Percentiles rank a stretch among this genome's conserved stretches.
These are phyloP conservation scores for Lactarius sp. DNA, from an alignment of 768 basidiomycete genomes.

Conservation along the genomic window DNA sequence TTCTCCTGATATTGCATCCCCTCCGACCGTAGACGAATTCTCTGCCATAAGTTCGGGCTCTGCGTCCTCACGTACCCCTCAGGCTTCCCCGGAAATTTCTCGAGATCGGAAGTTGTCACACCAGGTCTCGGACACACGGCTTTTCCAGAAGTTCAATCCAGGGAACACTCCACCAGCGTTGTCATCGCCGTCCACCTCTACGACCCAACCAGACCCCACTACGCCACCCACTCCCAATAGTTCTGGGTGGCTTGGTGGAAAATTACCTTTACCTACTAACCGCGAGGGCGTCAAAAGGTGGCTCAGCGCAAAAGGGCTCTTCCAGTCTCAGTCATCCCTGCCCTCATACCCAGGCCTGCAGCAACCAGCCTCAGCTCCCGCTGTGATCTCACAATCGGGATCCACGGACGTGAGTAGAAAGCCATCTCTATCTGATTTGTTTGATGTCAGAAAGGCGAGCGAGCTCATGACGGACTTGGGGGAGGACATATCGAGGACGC, in stretches of 20 bases:
- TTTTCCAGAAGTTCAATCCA: slow-evolving; percentile 49
- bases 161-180: slow-evolving; percentile 36
- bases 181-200: slow-evolving; percentile 42
- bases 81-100: slow-evolving; percentile 42
- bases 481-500: slow-evolving; percentile 56
- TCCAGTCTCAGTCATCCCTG: slow-evolving; percentile 39
- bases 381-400: slow-evolving; percentile 32
- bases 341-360: slow-evolving; percentile 19
- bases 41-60: slow-evolving; percentile 40
- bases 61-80: slow-evolving; percentile 47
- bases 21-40: slow-evolving; percentile 43
- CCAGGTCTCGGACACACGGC: slow-evolving; percentile 63
- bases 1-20: slow-evolving; percentile 44
- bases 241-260: slow-evolving; percentile 35
- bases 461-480: slow-evolving; percentile 62
- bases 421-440: slow-evolving; percentile 62
- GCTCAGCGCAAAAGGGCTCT: slow-evolving; percentile 59
- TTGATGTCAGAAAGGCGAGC: slow-evolving; percentile 51
- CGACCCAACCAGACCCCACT: slow-evolving; percentile 45
- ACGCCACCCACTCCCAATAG: slow-evolving; percentile 35
- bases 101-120: slow-evolving; percentile 63
- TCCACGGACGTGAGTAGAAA: slow-evolving; percentile 49
- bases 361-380: slow-evolving; percentile 30
- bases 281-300: slow-evolving; percentile 78
- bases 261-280: slow-evolving; percentile 71